These are phyloP conservation scores for Penicillium daleae DNA, from an alignment of 495 filamentous ascomycete genomes.

Conservation along the genomic window DNA sequence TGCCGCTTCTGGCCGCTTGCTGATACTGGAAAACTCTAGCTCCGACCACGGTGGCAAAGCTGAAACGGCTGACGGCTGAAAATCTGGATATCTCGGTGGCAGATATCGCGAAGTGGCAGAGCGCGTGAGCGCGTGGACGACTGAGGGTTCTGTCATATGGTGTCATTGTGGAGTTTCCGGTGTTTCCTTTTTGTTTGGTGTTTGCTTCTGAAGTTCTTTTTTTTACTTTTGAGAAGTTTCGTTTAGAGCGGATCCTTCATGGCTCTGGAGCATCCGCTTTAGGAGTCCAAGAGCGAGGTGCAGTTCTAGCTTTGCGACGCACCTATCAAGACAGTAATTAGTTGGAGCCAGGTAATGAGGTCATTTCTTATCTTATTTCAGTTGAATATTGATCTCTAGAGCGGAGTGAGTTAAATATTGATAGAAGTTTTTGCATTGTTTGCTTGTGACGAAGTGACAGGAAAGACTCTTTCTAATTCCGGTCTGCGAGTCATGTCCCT, in stretches of 20 bases:
- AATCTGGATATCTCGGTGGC: slow-evolving; percentile 42
- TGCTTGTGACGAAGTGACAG: slow-evolving; percentile 12
- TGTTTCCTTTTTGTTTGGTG: not conserved
- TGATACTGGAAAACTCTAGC: slow-evolving; percentile 29
- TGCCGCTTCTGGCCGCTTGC: slow-evolving; percentile 19
- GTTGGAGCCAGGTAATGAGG: not conserved
- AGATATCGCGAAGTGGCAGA: slow-evolving; percentile 43
- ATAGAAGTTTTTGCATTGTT: not conserved
- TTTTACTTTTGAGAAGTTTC: not conserved
- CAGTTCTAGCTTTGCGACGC: not conserved
- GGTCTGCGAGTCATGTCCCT: not conserved
- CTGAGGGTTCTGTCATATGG: slow-evolving; percentile 5
- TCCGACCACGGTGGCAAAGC: slow-evolving; percentile 31
- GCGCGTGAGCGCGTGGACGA: slow-evolving; percentile 22
- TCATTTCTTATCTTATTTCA: not conserved
- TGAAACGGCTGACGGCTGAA: slow-evolving; percentile 39
- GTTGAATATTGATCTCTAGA: not conserved
- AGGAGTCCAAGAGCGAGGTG: not conserved
- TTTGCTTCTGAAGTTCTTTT: not conserved
- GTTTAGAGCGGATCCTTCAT: not conserved
- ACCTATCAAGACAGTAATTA: slow-evolving; percentile 1
- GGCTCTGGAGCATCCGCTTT: not conserved
- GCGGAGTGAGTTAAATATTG: not conserved
- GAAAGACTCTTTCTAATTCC: slow-evolving; percentile 1
- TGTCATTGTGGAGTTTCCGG: slow-evolving; percentile 23